These are phyloP conservation scores for Lecanicillium sp. DNA, from an alignment of 2,329 filamentous ascomycete genomes.

Conservation along the genomic window DNA sequence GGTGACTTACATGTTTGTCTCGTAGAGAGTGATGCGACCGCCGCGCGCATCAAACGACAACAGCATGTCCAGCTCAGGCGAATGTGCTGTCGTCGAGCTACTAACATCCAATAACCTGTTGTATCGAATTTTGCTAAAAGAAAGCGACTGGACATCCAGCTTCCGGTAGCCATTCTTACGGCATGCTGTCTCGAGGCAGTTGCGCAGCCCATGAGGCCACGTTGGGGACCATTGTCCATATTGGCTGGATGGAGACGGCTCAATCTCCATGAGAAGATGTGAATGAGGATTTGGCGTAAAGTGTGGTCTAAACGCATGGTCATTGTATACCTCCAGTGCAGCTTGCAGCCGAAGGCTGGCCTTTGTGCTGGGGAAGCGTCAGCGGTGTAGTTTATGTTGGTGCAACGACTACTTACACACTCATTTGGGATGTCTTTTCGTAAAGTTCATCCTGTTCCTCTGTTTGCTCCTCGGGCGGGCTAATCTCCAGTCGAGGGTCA, in stretches of 20 bases:
- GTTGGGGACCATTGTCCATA: not conserved
- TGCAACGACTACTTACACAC: too few relatives aligned
- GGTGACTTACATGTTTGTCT: not conserved
- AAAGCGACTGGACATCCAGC: not conserved
- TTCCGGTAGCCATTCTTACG: not conserved
- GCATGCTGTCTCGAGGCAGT: not conserved
- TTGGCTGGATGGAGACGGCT: not conserved
- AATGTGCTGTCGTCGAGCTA: not conserved
- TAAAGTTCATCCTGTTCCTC: too few relatives aligned
- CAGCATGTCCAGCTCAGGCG: not conserved
- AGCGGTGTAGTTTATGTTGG: too few relatives aligned
- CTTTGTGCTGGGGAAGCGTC: too few relatives aligned
- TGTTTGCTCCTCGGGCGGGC: too few relatives aligned
- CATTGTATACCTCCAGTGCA: too few relatives aligned
- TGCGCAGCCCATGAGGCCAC: not conserved
- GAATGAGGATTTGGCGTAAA: too few relatives aligned
- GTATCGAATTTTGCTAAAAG: not conserved
- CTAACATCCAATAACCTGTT: not conserved
- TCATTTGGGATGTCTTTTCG: too few relatives aligned
- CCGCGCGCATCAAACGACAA: not conserved
- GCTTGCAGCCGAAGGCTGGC: too few relatives aligned
- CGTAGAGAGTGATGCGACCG: not conserved
- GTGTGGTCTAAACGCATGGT: too few relatives aligned
- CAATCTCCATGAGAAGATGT: not conserved
- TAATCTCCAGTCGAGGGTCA: too few relatives aligned